These are phyloP conservation scores for Paramecium pentaurelia DNA, from an alignment of 73 alveolate species.

Conservation along the genomic window DNA sequence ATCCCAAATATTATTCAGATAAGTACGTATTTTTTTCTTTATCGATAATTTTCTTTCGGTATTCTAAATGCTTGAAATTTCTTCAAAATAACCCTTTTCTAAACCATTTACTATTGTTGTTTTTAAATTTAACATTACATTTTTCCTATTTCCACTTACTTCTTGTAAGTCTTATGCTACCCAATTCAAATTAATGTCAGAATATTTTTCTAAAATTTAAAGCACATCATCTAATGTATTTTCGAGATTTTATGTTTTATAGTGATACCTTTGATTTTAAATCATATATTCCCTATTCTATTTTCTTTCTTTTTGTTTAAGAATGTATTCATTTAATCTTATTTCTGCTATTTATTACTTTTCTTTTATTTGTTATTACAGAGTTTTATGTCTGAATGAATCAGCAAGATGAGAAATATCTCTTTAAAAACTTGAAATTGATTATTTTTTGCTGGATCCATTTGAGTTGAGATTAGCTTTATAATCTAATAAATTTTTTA, in stretches of 20 bases:
- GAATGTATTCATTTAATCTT: background rate
- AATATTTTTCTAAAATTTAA: slow-evolving; percentile 22
- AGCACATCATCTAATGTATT: background rate
- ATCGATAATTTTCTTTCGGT: background rate
- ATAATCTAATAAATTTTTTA: background rate
- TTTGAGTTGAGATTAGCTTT: background rate
- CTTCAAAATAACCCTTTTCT: slow-evolving; percentile 31
- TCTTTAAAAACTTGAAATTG: slow-evolving; percentile 19
- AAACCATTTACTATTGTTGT: background rate
- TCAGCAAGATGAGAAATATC: slow-evolving; percentile 32
- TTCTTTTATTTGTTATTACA: background rate
- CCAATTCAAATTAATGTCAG: background rate
- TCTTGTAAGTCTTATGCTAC: background rate
- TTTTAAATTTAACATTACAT: background rate
- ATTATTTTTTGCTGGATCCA: background rate
- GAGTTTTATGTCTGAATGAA: background rate
- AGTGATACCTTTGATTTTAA: background rate
- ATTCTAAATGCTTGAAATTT: background rate
- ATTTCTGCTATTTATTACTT: slow-evolving; percentile 1
- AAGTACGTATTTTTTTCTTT: background rate
- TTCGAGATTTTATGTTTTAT: background rate
- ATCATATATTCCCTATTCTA: background rate
- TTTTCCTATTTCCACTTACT: background rate
- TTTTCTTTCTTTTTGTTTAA: background rate
- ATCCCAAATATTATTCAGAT: background rate